Conservation (phyloP, 2,329 filamentous ascomycete species). For the Verticillium alfalfae region DNA sequence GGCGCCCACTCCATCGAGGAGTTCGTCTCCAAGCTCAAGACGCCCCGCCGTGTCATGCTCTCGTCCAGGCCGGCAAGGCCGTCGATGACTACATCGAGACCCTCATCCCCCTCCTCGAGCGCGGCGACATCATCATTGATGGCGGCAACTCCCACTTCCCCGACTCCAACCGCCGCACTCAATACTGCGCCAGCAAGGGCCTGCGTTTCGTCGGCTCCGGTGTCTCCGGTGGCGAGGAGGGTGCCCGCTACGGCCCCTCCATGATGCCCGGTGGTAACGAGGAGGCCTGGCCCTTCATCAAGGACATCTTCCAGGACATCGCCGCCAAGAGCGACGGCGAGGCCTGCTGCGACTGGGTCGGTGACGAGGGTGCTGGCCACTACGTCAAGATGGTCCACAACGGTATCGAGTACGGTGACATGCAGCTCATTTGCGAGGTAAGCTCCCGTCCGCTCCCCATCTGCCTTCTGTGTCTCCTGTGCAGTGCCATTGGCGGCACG, state of each 20-base stretch:
- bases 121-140: constrained; percentile 98
- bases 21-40: constrained; percentile 95
- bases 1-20: constrained; percentile 92
- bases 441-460: constrained; percentile 16
- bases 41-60: constrained; percentile 93
- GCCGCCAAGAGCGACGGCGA: constrained; percentile 96
- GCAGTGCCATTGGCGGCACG: not conserved
- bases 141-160: constrained; percentile 99
- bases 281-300: constrained; percentile 96
- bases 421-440: constrained; percentile 99
- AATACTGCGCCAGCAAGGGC: constrained; percentile 81
- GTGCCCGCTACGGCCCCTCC: constrained; percentile 93
- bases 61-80: constrained; percentile 96
- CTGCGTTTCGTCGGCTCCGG: constrained; percentile 94
- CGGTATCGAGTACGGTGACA: constrained; percentile 99
- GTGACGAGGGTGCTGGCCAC: constrained; percentile 98
- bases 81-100: constrained; percentile 99
- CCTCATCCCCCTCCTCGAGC: constrained; percentile 75
- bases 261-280: constrained; percentile 99
- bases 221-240: constrained; percentile 99
- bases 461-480: not conserved
- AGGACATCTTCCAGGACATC: constrained; percentile 98
- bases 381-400: constrained; percentile 99
- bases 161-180: constrained; percentile 94
- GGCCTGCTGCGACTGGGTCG: constrained; percentile 99